A percentile compares a stretch with the other conserved stretches of the same genome.
These are phyloP conservation scores for Leccinum pellstonianum DNA, from an alignment of 768 basidiomycete genomes.

Conservation along the genomic window DNA sequence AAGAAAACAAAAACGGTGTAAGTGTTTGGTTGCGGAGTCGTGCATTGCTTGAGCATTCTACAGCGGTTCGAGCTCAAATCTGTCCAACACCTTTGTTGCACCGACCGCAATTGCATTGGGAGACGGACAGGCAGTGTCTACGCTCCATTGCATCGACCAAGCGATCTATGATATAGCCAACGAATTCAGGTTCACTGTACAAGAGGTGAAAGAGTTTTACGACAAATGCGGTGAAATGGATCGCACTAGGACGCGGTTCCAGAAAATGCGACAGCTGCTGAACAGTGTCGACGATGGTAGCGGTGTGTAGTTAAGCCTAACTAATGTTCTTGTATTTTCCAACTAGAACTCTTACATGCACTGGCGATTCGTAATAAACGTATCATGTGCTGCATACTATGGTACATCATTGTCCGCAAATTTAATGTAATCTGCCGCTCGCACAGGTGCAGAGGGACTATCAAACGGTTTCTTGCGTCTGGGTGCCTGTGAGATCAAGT, in stretches of 20 bases:
- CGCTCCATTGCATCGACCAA: conserved; percentile 65
- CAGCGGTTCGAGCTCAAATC: conserved; percentile 5
- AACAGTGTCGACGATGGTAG: conserved; percentile 24
- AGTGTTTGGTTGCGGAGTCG: conserved; percentile 15
- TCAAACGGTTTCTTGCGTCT: conserved; percentile 78
- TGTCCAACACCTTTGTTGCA: neutral
- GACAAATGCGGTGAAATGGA: conserved; percentile 71
- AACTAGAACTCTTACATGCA: neutral
- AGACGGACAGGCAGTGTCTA: conserved; percentile 8
- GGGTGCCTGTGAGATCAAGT: conserved; percentile 14
- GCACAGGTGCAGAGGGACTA: conserved; percentile 77
- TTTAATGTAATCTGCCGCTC: conserved; percentile 66
- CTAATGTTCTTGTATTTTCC: neutral
- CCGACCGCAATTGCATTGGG: conserved; percentile 5
- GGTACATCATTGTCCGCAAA: conserved; percentile 60
- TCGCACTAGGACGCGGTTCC: conserved; percentile 62
- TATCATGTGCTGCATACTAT: conserved; percentile 12
- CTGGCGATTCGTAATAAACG: conserved; percentile 2
- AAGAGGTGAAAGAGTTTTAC: conserved; percentile 78
- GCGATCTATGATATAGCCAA: conserved; percentile 63
- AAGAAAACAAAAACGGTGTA: conserved; percentile 49
- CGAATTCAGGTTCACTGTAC: conserved; percentile 67
- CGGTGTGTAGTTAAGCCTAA: conserved; percentile 7
- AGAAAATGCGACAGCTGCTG: conserved; percentile 57
- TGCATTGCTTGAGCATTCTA: conserved; percentile 1